Conservation (phyloP, 192 early-diverging fungal genomes). For the Gonapodya prolifera region DNA sequence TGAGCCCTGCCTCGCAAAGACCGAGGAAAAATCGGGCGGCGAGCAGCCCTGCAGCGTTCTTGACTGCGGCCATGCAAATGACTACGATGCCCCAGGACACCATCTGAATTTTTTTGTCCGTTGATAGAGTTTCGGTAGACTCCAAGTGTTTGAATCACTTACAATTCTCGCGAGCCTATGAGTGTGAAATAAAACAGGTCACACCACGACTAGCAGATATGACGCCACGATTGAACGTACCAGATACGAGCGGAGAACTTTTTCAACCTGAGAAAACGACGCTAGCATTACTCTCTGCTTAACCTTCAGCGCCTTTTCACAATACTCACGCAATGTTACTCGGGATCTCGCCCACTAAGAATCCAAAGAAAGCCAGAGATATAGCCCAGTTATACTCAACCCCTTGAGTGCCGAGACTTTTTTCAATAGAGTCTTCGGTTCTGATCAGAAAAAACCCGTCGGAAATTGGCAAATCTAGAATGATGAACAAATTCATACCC, state of each 20-base stretch:
- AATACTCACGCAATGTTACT: slow-evolving; percentile 39
- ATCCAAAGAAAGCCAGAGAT: background rate
- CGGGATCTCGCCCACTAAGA: slow-evolving; percentile 58
- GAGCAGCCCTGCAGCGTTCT: slow-evolving; percentile 24
- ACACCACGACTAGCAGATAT: too few relatives aligned
- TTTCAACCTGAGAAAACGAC: background rate
- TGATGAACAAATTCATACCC: too few relatives aligned
- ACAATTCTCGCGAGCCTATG: too few relatives aligned
- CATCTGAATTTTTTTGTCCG: too few relatives aligned
- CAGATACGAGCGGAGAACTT: background rate
- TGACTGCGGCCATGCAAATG: slow-evolving; percentile 37
- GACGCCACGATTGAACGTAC: too few relatives aligned
- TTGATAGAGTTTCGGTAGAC: too few relatives aligned
- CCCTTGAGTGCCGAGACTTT: background rate
- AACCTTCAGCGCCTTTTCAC: too few relatives aligned
- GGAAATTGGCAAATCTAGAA: background rate
- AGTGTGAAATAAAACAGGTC: too few relatives aligned
- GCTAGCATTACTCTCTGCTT: too few relatives aligned
- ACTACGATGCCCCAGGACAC: slow-evolving; percentile 35
- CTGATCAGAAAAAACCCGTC: background rate
- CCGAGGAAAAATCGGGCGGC: slow-evolving; percentile 46
- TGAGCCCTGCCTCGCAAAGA: slow-evolving; percentile 38
- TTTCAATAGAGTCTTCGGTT: background rate
- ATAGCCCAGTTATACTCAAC: slow-evolving; percentile 3
- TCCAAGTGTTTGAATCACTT: too few relatives aligned